Conservation (phyloP, 306 rosid species). For the Ammopiptanthus mongolicus region DNA sequence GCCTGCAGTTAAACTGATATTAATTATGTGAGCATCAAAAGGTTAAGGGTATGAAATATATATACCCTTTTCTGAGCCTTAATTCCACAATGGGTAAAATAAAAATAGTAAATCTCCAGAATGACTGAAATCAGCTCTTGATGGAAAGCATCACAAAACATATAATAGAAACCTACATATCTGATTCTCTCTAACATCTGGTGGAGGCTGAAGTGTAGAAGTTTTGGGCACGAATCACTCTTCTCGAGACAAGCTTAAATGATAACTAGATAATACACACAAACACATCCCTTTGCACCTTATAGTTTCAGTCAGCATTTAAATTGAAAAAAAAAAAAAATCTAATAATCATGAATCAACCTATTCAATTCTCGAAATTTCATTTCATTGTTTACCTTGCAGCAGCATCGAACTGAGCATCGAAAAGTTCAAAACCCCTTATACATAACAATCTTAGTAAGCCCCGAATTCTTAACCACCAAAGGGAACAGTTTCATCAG, state of each 20-base stretch:
- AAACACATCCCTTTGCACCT: neutral
- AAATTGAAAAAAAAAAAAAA: no score
- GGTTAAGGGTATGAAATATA: neutral
- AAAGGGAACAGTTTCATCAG: conserved; percentile 6
- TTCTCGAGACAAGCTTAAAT: no score
- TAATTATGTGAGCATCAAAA: conserved; percentile 16
- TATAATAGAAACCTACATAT: neutral
- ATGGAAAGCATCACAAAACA: conserved; percentile 1
- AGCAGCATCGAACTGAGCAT: neutral
- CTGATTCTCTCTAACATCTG: neutral
- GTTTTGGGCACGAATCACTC: neutral
- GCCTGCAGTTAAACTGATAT: conserved; percentile 28
- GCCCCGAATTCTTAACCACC: neutral
- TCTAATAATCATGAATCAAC: neutral
- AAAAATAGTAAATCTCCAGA: neutral
- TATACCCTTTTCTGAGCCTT: neutral
- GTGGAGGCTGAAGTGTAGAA: neutral
- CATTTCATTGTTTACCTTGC: neutral
- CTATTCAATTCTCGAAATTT: neutral
- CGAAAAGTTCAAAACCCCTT: neutral
- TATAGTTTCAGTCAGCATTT: neutral
- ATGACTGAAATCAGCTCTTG: conserved; percentile 3
- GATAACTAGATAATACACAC: no score
- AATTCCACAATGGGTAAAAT: neutral
- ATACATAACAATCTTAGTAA: neutral